phyloP scores from a whole-genome alignment of 2,329 filamentous ascomycete genomes.

The Neopestalotiopsis sp. region DNA sequence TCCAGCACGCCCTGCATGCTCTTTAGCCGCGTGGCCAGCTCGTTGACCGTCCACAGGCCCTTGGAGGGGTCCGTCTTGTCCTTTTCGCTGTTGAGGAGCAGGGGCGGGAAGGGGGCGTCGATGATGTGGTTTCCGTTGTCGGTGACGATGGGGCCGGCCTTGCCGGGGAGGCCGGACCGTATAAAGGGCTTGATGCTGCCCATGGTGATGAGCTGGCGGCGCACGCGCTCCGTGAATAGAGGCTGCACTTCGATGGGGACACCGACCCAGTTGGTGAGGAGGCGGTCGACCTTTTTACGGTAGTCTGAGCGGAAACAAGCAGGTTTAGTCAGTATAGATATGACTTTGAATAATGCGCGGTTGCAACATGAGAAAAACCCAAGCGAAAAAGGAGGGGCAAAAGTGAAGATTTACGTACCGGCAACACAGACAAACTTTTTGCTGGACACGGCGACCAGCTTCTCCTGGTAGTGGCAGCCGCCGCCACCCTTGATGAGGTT shows the following conservation, averaged over 20 bases:
- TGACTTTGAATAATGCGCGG: background rate
- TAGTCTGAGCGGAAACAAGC: conserved; percentile 64
- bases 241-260: conserved; percentile 96
- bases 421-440: conserved; percentile 89
- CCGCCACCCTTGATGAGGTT: conserved; percentile 99
- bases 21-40: conserved; percentile 77
- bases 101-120: conserved; percentile 83
- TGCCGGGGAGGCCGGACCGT: conserved; percentile 74
- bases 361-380: background rate
- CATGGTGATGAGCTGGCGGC: conserved; percentile 72
- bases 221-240: conserved; percentile 78
- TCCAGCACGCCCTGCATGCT: conserved; percentile 86
- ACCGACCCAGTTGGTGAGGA: conserved; percentile 77
- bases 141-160: conserved; percentile 80
- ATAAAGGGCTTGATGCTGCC: conserved; percentile 76
- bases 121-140: conserved; percentile 91
- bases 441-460: conserved; percentile 85
- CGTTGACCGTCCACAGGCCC: conserved; percentile 81
- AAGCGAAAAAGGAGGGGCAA: background rate
- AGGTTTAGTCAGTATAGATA: background rate
- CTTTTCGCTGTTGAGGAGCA: conserved; percentile 60
- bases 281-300: conserved; percentile 81
- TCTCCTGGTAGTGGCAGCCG: conserved; percentile 97
- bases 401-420: conserved; percentile 52
- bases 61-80: conserved; percentile 60